Conservation (phyloP, 352 stramenopile genomes). For the Pythium apleroticum region DNA sequence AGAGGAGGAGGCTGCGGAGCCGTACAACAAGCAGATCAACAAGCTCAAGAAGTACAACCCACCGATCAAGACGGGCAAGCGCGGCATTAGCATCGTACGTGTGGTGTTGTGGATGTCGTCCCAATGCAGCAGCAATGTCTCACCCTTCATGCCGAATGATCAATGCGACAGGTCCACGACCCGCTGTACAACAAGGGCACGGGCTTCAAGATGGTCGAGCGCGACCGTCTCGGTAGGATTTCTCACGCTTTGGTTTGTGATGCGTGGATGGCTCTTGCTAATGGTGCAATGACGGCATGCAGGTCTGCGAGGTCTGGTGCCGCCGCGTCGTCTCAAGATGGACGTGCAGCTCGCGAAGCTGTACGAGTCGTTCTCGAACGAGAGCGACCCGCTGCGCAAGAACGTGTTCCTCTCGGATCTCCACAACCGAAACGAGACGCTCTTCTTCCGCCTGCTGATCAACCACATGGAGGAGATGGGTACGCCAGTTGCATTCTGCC, state of each 20-base stretch:
- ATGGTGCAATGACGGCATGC: neutral
- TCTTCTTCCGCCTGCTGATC: slow-evolving; percentile 94
- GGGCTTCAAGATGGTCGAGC: slow-evolving; percentile 81
- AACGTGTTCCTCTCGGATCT: slow-evolving; percentile 93
- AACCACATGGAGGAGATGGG: slow-evolving; percentile 92
- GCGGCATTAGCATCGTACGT: slow-evolving; percentile 72
- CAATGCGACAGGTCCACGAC: slow-evolving; percentile 53
- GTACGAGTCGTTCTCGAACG: slow-evolving; percentile 65
- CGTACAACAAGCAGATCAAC: slow-evolving; percentile 50
- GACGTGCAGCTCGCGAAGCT: slow-evolving; percentile 73
- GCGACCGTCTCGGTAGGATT: slow-evolving; percentile 72
- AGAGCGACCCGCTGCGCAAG: slow-evolving; percentile 88
- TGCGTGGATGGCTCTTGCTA: neutral
- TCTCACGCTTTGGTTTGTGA: neutral
- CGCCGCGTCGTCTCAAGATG: slow-evolving; percentile 69
- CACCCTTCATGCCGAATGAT: neutral
- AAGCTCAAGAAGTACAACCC: slow-evolving; percentile 80
- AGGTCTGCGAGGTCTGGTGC: slow-evolving; percentile 84
- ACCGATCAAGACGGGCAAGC: slow-evolving; percentile 73
- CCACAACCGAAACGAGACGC: slow-evolving; percentile 95
- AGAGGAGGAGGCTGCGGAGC: slow-evolving; percentile 38
- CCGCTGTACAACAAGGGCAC: slow-evolving; percentile 90
- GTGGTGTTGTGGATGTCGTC: neutral
- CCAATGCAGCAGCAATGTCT: neutral
- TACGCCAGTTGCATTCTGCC: slow-evolving; percentile 29